These are phyloP conservation scores for Fusarium scirpi DNA, from an alignment of 2,329 filamentous ascomycete species.

Conservation along the genomic window DNA sequence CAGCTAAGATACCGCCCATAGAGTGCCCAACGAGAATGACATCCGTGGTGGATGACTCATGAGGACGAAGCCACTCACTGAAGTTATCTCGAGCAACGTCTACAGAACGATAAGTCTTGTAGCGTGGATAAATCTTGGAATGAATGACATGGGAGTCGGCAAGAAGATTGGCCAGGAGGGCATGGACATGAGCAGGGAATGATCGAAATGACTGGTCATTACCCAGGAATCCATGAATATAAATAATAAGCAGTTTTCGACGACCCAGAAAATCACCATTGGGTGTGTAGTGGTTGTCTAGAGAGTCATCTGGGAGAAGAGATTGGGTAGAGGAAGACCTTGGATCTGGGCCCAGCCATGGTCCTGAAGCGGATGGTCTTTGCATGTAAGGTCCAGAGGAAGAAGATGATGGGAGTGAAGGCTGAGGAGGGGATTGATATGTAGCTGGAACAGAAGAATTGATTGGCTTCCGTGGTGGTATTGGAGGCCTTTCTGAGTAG, in stretches of 20 bases:
- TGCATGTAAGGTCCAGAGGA: conserved; percentile 8
- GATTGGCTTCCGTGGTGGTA: conserved; percentile 30
- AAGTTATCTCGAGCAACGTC: conserved; percentile 84
- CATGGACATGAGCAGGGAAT: conserved; percentile 89
- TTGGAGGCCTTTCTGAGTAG: conserved; percentile 30
- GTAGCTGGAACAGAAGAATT: conserved; percentile 19
- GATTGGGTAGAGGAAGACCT: conserved; percentile 64
- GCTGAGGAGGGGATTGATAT: conserved; percentile 7
- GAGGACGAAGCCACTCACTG: conserved; percentile 82
- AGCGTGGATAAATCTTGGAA: conserved; percentile 86
- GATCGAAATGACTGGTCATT: conserved; percentile 87
- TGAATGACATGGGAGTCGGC: conserved; percentile 82
- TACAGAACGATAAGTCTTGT: conserved; percentile 79
- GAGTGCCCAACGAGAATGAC: conserved; percentile 87
- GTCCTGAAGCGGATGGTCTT: conserved; percentile 6
- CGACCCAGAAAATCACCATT: conserved; percentile 45
- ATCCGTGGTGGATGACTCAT: conserved; percentile 80
- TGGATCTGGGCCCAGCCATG: conserved; percentile 54
- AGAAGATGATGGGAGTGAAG: conserved; percentile 4
- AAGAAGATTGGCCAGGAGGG: conserved; percentile 74
- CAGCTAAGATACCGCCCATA: conserved; percentile 86
- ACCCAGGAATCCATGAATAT: conserved; percentile 92
- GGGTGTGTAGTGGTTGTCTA: conserved; percentile 8
- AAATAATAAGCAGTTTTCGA: conserved; percentile 78
- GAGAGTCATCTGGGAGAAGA: conserved; percentile 48